Evolutionary conservation across 75 land plant species (phyloP), one percentile per base, ranked within the genome.

Genomic region (Pinus tabuliformis): DNA sequence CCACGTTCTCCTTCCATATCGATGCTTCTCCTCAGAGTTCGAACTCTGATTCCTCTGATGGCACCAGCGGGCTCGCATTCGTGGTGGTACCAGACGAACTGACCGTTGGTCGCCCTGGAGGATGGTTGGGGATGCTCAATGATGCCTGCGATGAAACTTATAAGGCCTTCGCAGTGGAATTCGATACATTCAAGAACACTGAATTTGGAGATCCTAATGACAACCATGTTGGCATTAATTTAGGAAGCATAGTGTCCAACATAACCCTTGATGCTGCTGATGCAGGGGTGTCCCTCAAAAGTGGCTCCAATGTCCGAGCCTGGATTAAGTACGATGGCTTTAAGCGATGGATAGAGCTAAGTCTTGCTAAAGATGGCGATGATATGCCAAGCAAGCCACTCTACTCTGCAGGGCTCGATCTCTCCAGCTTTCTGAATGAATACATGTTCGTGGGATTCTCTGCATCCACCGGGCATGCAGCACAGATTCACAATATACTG

Each of bases 401-500:
- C 18, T 57, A 84, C 22, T 73, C 86, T 16, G 78, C 78, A n/a
- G 72, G 78, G 3, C 74, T 89, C 6, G 86, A 89, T 66, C 66
- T 89, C 16, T 79, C 86, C 8, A 59, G 72, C 0, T 45, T 76
- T 52, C 63, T 89, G 45, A 82, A 89, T 30, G 91, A 89, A 72
- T 89, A 79, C 66, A 89, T 89, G 91, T 89, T 84, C n/a, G 86
- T 89, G 58, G 91, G 91, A 14, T 89, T 89, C 80, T 81, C 91
- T 22, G 91, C 85, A 56, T 83, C 89, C 17, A 82, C 86, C 3
- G 91, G 86, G 13, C 56, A 82, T n/a, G 58, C 64, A 2, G 73
- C 74, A 22, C 86, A 79, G 58, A 24, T 79, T 59, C 91, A 89
- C 73, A 81, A 72, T 33, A 71, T 89, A n/a, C 78, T 78, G 60